phyloP scores from a whole-genome alignment of 495 filamentous ascomycete genomes.

The Xylaria telfairii region DNA sequence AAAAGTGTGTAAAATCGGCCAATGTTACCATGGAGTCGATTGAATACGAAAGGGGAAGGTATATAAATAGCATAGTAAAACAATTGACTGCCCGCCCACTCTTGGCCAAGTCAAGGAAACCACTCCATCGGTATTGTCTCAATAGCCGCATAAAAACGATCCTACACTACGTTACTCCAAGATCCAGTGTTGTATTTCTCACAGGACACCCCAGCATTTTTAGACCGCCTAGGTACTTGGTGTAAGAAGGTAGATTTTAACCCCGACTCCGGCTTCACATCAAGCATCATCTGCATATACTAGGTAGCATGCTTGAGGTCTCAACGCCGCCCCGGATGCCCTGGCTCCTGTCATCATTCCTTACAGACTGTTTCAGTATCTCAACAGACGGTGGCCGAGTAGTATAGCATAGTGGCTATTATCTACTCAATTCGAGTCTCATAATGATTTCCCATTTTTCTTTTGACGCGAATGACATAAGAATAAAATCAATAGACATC shows the following conservation, averaged over 20 bases:
- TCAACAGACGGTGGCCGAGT: not conserved
- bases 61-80: not conserved
- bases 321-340: not conserved
- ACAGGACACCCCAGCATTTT: not conserved
- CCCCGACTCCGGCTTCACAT: not conserved
- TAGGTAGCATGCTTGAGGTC: not conserved
- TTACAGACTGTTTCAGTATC: not conserved
- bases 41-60: not conserved
- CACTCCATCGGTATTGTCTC: not conserved
- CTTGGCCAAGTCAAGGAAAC: not conserved
- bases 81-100: not conserved
- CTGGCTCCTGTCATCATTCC: not conserved
- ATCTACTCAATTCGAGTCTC: not conserved
- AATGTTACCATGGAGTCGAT: not conserved
- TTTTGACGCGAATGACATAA: not conserved
- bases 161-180: not conserved
- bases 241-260: no score
- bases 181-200: not conserved
- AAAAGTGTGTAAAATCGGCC: not conserved
- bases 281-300: not conserved
- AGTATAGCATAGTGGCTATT: conserved; percentile 7
- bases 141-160: not conserved
- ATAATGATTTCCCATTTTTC: not conserved
- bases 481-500: not conserved
- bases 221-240: not conserved